Evolutionary conservation across 805 yeast species (phyloP).

Genomic region (Cyberlindnera xishuangbannaensis): DNA sequence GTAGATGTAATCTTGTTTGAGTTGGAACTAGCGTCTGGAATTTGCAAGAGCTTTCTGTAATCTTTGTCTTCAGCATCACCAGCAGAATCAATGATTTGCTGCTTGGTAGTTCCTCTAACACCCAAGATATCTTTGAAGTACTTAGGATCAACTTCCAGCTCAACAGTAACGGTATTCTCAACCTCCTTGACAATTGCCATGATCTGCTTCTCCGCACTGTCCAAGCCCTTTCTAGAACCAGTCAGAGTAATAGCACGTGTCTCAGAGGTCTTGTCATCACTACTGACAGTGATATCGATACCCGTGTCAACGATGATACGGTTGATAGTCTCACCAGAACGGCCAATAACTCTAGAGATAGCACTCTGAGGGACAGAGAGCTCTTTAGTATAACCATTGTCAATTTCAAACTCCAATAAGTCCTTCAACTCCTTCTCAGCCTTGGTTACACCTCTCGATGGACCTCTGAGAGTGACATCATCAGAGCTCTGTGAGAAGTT

Average conservation of each 20-base stretch:
- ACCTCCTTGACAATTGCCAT: constrained; percentile 57
- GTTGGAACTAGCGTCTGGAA: constrained; percentile 64
- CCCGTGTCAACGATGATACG: constrained; percentile 62
- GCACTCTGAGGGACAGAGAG: constrained; percentile 65
- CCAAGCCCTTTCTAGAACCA: constrained; percentile 74
- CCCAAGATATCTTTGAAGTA: constrained; percentile 19
- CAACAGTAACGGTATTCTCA: constrained; percentile 27
- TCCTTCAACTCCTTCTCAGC: constrained; percentile 83
- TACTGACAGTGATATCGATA: constrained; percentile 40
- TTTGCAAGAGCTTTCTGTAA: constrained; percentile 51
- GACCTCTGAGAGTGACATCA: constrained; percentile 76
- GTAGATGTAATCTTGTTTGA: constrained; percentile 52
- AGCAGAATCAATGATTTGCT: constrained; percentile 69
- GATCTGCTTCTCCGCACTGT: constrained; percentile 62
- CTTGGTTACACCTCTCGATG: constrained; percentile 80
- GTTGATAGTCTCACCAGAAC: constrained; percentile 75
- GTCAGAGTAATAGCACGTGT: constrained; percentile 60
- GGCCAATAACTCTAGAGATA: constrained; percentile 86
- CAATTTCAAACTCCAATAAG: constrained; percentile 78
- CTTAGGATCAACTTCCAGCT: constrained; percentile 18
- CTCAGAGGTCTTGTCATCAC: constrained; percentile 41
- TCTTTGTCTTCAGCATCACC: constrained; percentile 58
- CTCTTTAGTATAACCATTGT: constrained; percentile 66
- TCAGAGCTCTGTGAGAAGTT: constrained; percentile 59
- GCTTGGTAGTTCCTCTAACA: constrained; percentile 45